Percentiles rank a stretch among this genome's conserved stretches.
phyloP scores from a whole-genome alignment of 768 basidiomycete species.

The Lactifluus echinatus region DNA sequence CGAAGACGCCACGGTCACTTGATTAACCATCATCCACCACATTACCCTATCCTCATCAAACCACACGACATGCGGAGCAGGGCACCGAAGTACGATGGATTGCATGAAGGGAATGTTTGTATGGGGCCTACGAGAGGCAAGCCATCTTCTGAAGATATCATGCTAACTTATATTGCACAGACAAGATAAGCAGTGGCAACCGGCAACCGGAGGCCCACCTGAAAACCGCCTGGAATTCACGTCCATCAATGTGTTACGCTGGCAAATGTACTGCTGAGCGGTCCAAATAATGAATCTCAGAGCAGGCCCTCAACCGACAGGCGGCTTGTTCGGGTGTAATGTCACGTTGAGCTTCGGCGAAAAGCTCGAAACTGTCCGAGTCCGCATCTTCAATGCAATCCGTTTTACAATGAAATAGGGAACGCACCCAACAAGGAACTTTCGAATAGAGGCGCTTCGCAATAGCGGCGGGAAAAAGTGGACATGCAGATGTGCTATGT shows the following conservation, averaged over 20 bases:
- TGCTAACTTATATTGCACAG: neutral
- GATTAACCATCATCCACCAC: slow-evolving; percentile 87
- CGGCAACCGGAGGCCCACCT: neutral
- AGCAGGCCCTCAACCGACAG: slow-evolving; percentile 41
- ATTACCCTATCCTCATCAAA: slow-evolving; percentile 78
- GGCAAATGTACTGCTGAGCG: neutral
- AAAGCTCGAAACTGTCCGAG: slow-evolving; percentile 70
- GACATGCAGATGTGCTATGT: slow-evolving; percentile 72
- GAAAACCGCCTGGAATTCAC: neutral
- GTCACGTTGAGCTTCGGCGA: slow-evolving; percentile 86
- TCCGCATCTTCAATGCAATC: neutral
- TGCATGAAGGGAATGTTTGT: no score
- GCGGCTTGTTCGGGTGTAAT: slow-evolving; percentile 87
- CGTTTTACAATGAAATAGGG: neutral
- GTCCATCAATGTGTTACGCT: neutral
- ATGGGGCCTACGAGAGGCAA: no score
- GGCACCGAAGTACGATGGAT: no score
- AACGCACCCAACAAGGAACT: slow-evolving; percentile 82
- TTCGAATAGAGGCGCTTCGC: slow-evolving; percentile 70
- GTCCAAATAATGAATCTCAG: slow-evolving; percentile 52
- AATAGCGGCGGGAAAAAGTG: slow-evolving; percentile 83
- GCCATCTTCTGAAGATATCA: neutral
- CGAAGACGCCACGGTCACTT: slow-evolving; percentile 44
- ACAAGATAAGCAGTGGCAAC: no score
- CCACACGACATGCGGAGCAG: slow-evolving; percentile 92